phyloP scores from a whole-genome alignment of 768 basidiomycete species.

The Megacollybia marginata region DNA sequence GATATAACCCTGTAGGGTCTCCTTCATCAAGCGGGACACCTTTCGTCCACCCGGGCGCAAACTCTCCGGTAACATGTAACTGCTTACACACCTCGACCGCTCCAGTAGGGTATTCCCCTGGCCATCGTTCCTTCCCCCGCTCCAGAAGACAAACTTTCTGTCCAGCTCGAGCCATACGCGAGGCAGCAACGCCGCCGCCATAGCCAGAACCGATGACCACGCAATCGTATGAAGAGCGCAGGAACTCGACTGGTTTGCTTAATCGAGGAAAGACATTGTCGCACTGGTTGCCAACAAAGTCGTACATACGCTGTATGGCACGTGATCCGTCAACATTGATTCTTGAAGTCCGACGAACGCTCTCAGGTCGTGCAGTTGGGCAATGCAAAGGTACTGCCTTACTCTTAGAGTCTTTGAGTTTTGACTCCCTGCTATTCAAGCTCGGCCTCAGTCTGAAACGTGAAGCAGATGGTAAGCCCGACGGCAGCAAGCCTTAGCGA shows the following conservation, averaged over 20 bases:
- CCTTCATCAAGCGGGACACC: slow-evolving; percentile 6
- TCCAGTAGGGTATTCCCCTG: slow-evolving; percentile 11
- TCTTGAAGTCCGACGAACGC: no score
- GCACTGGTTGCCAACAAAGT: no score
- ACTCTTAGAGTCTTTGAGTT: no score
- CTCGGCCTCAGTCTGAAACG: no score
- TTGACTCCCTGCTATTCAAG: no score
- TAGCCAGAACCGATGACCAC: slow-evolving; percentile 14
- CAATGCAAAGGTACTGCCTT: no score
- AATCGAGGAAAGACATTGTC: slow-evolving; percentile 1
- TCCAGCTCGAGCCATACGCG: slow-evolving; percentile 11
- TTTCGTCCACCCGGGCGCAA: slow-evolving; percentile 3
- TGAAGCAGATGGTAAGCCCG: no score
- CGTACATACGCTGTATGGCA: no score
- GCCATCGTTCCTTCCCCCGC: slow-evolving; percentile 12
- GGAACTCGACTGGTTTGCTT: slow-evolving; percentile 9
- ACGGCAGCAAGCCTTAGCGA: no score
- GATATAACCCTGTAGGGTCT: slow-evolving; percentile 9
- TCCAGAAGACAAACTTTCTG: slow-evolving; percentile 12
- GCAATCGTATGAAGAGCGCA: slow-evolving; percentile 12
- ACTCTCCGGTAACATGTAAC: slow-evolving; percentile 9
- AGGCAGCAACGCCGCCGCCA: slow-evolving; percentile 13
- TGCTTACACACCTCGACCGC: slow-evolving; percentile 4
- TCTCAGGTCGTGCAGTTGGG: no score
- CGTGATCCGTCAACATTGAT: no score